Conservation (phyloP, 257 asterid genomes). For the Thymus mandschuricus region DNA sequence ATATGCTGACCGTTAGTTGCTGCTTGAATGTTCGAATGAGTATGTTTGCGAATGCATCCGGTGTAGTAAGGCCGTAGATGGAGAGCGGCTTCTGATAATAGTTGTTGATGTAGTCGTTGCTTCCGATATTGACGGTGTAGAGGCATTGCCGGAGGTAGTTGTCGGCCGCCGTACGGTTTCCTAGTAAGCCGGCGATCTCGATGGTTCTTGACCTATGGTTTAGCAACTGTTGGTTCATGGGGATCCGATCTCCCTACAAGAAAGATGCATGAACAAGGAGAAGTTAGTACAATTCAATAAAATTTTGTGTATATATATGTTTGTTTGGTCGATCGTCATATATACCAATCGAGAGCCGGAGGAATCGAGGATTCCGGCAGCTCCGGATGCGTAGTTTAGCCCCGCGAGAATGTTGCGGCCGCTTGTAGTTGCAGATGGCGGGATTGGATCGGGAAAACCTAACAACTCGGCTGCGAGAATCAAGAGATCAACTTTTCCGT, state of each 20-base stretch:
- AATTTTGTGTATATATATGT: too few relatives aligned
- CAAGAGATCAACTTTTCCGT: too few relatives aligned
- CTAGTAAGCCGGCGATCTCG: conserved; percentile 1
- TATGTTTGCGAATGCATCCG: conserved; percentile 41
- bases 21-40: conserved; percentile 33
- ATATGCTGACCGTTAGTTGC: conserved; percentile 36
- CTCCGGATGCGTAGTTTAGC: conserved; percentile 72
- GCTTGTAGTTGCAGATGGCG: conserved; percentile 45
- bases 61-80: conserved; percentile 32
- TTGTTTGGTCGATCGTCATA: too few relatives aligned
- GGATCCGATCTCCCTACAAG: too few relatives aligned
- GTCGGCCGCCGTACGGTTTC: not conserved
- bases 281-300: too few relatives aligned
- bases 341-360: conserved; percentile 42
- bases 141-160: conserved; percentile 45
- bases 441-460: conserved; percentile 44
- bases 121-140: conserved; percentile 57
- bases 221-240: conserved; percentile 32
- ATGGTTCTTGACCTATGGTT: conserved; percentile 36
- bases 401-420: conserved; percentile 43
- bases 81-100: conserved; percentile 35
- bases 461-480: conserved; percentile 41
- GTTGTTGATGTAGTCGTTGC: conserved; percentile 66
- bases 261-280: too few relatives aligned
- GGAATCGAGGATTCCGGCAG: conserved; percentile 56